Conservation (phyloP, 2,329 filamentous ascomycete species). For the Lasiodiplodia gonubiensis region DNA sequence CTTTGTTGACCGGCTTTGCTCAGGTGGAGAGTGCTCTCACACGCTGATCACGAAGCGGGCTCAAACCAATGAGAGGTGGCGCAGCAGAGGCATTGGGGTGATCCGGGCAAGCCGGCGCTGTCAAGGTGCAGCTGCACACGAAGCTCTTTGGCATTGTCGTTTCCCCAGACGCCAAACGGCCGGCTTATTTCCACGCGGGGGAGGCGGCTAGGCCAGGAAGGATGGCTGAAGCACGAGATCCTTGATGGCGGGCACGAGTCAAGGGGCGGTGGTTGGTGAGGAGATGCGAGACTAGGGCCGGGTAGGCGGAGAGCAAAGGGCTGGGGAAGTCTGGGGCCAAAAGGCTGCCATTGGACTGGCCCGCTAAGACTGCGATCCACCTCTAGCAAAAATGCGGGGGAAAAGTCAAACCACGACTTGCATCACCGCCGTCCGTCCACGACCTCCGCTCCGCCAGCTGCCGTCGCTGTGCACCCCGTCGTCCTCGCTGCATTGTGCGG, state of each 20-base stretch:
- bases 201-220: slow-evolving; percentile 10
- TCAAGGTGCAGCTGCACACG: slow-evolving; percentile 7
- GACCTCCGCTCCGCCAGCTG: not conserved
- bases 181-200: slow-evolving; percentile 26
- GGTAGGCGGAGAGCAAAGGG: slow-evolving; percentile 17
- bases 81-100: slow-evolving; percentile 1
- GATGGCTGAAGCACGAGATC: slow-evolving; percentile 16
- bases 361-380: slow-evolving; percentile 8
- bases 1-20: not conserved
- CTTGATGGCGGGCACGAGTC: slow-evolving; percentile 9
- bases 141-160: not conserved
- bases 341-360: not conserved
- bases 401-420: not conserved
- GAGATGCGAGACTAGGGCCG: slow-evolving; percentile 5
- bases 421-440: not conserved
- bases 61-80: slow-evolving; percentile 14
- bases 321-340: slow-evolving; percentile 11
- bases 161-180: slow-evolving; percentile 24
- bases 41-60: slow-evolving; percentile 8
- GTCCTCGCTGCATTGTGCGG: not conserved
- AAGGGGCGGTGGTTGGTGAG: slow-evolving; percentile 15
- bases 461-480: not conserved
- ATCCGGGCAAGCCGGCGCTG: slow-evolving; percentile 1
- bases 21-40: not conserved
- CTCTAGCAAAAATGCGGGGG: slow-evolving; percentile 20